Evolutionary conservation across 2,329 filamentous ascomycete species (phyloP), one percentile per base, ranked within the genome.

Genomic region (Fusarium goolgardi): DNA sequence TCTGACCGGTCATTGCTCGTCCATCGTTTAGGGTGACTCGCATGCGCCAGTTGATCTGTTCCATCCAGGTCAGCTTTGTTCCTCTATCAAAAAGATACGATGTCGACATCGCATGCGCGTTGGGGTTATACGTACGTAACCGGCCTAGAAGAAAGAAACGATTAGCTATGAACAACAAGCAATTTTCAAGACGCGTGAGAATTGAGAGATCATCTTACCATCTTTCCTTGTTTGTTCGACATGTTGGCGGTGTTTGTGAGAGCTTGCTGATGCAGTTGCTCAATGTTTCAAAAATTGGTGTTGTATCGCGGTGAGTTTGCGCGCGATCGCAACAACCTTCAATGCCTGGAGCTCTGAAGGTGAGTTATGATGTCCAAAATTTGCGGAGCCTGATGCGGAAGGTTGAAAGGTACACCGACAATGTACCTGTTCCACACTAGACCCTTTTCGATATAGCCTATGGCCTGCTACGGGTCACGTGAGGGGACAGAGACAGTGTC

Each of bases 1-100:
- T 97, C 81, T 98, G 94, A 66, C 94, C 96, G 40, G 94, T 94
- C 90, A 99, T 96, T 81, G 97, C 93, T 77, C 96, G 90, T 70
- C 93, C 93, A 83, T 99, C 96, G 77, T 93, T 93, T 79, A 99
- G 87, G 58, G 94, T 98, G 70, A 97, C 91, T 78, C 95, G 91
- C 94, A 99, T 98, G 82, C 95, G 93, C 86, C 97, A 98, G 85
- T 99, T 98, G 87, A 99, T 97, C 96, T 98, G 66, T 37, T 41
- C 15, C 15, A 35, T 29, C 25, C 34, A 39, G 32, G 47, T 74
- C 47, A 74, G 72, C 52, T 44, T 41, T 32, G 15, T 32, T 49
- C 32, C 52, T 35, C 20, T 8, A 27, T 39, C 20, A 43, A 11
- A 31, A 32, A 35, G 34, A 16, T 1, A 25, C 12, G 10, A 23